Evolutionary conservation across 306 rosid genomes (phyloP).

Genomic region (Begonia loranthoides): DNA sequence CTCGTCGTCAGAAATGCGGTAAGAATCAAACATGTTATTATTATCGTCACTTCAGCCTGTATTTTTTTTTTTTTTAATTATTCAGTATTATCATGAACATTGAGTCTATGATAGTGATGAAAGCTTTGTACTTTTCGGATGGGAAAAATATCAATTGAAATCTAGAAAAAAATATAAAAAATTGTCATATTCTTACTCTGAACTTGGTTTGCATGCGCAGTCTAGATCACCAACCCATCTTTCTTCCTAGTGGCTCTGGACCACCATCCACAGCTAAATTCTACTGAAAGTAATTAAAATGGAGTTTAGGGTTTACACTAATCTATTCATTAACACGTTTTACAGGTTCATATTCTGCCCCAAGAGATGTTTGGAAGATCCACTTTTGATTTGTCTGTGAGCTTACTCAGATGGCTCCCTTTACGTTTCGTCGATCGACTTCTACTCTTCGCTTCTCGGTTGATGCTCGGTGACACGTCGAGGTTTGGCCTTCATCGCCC

Average conservation of each 20-base stretch:
- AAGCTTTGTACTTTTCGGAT: no score
- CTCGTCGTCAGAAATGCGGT: slow-evolving; percentile 77
- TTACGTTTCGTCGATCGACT: slow-evolving; percentile 60
- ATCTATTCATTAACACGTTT: neutral
- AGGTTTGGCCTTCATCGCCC: slow-evolving; percentile 66
- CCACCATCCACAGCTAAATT: no score
- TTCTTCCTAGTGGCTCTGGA: no score
- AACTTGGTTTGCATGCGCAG: neutral
- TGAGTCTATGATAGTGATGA: no score
- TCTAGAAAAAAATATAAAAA: no score
- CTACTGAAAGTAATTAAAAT: no score
- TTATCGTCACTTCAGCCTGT: no score
- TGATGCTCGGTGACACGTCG: slow-evolving; percentile 75
- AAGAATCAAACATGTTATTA: slow-evolving; percentile 6
- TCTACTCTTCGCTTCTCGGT: slow-evolving; percentile 53
- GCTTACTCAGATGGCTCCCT: slow-evolving; percentile 76
- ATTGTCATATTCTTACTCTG: no score
- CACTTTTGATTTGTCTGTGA: slow-evolving; percentile 86
- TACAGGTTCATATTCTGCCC: slow-evolving; percentile 84
- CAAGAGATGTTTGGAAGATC: slow-evolving; percentile 89
- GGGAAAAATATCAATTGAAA: no score
- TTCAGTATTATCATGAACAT: no score
- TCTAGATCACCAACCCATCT: neutral
- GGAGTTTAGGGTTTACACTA: neutral
- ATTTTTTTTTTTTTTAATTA: no score